Evolutionary conservation across 768 basidiomycete species (phyloP).

Genomic region (Pleurotus platypus): DNA sequence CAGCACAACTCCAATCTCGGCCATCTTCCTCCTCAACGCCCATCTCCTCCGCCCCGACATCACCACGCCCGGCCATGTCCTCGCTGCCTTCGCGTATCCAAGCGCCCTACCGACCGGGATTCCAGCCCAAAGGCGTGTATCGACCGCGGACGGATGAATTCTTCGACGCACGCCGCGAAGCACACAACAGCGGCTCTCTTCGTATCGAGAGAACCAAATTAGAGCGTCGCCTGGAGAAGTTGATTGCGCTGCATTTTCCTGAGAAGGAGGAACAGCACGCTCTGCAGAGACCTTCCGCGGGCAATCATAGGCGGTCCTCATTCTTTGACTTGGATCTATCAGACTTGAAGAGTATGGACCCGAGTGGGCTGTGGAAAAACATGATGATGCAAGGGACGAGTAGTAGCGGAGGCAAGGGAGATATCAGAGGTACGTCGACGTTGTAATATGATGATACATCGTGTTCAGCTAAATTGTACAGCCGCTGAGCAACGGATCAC

Average conservation of each 20-base stretch:
- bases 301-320: constrained; percentile 49
- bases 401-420: constrained; percentile 46
- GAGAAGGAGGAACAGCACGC: constrained; percentile 12
- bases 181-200: constrained; percentile 20
- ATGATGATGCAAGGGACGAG: constrained; percentile 40
- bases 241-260: constrained; percentile 71
- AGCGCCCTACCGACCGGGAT: constrained; percentile 84
- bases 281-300: constrained; percentile 2
- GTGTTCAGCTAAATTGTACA: constrained; percentile 19
- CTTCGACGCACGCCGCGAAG: constrained; percentile 40
- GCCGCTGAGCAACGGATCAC: constrained; percentile 90
- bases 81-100: constrained; percentile 16
- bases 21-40: constrained; percentile 7
- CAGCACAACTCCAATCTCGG: constrained; percentile 4
- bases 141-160: constrained; percentile 83
- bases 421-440: constrained; percentile 57
- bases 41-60: constrained; percentile 7
- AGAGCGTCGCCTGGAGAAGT: constrained; percentile 84
- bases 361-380: constrained; percentile 69
- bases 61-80: constrained; percentile 15
- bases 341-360: constrained; percentile 55
- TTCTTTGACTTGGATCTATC: constrained; percentile 70
- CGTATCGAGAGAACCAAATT: constrained; percentile 82
- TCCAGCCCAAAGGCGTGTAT: constrained; percentile 88
- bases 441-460: not conserved